A percentile compares a stretch with the other conserved stretches of the same genome.
Conservation (phyloP, 768 basidiomycete genomes). For the Hygrophoropsis aurantiaca region DNA sequence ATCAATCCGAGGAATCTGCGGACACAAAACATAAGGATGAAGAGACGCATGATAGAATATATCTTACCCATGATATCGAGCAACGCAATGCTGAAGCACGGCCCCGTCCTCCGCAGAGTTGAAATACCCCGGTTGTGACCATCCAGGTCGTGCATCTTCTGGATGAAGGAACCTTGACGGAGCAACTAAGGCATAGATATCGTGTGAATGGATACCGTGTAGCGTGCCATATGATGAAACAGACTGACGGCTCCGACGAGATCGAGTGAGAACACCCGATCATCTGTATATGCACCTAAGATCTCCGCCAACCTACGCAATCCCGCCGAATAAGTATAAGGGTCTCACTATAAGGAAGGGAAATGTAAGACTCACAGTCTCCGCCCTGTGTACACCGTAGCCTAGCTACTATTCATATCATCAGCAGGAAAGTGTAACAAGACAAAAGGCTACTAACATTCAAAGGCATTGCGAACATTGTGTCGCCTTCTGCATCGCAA, state of each 20-base stretch:
- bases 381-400: too few relatives aligned
- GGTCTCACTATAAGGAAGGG: too few relatives aligned
- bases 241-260: constrained; percentile 51
- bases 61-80: constrained; percentile 56
- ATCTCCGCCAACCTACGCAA: constrained; percentile 40
- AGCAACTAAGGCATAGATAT: constrained; percentile 36
- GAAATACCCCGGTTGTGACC: constrained; percentile 48
- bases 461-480: too few relatives aligned
- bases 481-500: too few relatives aligned
- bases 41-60: constrained; percentile 15
- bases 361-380: too few relatives aligned
- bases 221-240: not conserved
- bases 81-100: constrained; percentile 48
- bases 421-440: too few relatives aligned
- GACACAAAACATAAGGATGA: not conserved
- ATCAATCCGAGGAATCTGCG: constrained; percentile 54
- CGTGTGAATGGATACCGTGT: too few relatives aligned
- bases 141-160: constrained; percentile 51
- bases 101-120: constrained; percentile 35
- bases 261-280: constrained; percentile 54
- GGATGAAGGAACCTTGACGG: constrained; percentile 53
- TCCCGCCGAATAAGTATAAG: too few relatives aligned
- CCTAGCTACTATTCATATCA: too few relatives aligned
- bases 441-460: too few relatives aligned
- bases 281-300: constrained; percentile 49